Percentiles rank a stretch among this genome's conserved stretches.
Evolutionary conservation across 2,329 filamentous ascomycete species (phyloP).

Genomic region (Botryotinia calthae): DNA sequence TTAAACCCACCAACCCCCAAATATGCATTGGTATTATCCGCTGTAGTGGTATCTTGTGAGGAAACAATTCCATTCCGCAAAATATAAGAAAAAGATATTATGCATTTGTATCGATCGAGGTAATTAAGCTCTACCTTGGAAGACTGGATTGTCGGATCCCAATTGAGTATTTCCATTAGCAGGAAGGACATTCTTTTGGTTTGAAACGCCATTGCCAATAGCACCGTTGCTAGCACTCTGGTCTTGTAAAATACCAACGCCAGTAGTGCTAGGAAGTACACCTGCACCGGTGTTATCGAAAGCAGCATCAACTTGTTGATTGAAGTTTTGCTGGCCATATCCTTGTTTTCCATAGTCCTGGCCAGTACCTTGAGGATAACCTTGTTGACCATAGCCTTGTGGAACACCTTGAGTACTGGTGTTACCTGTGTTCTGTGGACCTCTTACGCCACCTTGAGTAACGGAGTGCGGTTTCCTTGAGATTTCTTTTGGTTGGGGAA

Average conservation of each 20-base stretch:
- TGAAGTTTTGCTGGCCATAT: conserved; percentile 8
- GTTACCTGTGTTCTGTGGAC: conserved; percentile 33
- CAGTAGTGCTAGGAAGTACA: background rate
- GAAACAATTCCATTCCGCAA: conserved; percentile 15
- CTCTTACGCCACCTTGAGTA: conserved; percentile 32
- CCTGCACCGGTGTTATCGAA: background rate
- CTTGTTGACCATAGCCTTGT: background rate
- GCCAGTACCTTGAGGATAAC: background rate
- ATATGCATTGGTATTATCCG: conserved; percentile 22
- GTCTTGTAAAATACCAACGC: background rate
- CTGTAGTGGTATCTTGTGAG: conserved; percentile 23
- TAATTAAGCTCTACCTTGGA: conserved; percentile 13
- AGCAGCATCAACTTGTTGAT: conserved; percentile 10
- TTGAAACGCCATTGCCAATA: conserved; percentile 9
- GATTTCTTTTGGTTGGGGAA: conserved; percentile 58
- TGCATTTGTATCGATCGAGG: background rate
- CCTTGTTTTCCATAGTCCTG: background rate
- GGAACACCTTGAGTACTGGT: conserved; percentile 11
- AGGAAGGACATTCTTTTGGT: conserved; percentile 4
- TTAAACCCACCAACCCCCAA: conserved; percentile 8
- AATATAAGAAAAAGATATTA: conserved; percentile 9
- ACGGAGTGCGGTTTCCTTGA: conserved; percentile 50
- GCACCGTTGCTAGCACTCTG: conserved; percentile 1
- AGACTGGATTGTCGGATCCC: conserved; percentile 24
- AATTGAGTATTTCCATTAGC: conserved; percentile 21